Base-by-base conservation (phyloP, 2,329 filamentous ascomycete genomes). In the Trichophyton schoenleinii region DNA sequence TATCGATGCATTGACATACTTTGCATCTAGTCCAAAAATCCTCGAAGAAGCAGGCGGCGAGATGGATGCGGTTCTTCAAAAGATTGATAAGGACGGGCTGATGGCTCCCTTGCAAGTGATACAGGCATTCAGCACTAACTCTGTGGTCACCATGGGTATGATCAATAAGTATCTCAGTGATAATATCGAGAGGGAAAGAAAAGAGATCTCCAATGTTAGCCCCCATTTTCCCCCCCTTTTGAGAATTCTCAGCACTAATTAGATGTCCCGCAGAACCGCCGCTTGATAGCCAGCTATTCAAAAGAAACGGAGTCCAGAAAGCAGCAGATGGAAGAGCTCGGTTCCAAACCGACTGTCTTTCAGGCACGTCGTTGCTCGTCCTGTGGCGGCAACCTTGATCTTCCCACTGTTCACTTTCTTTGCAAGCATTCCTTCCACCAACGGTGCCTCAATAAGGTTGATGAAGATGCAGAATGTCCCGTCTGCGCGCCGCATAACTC, bases 341-440 rank as follows among this genome's bases (percentile, higher is more conserved):
- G 82, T 6, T 81, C 81, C 7, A 92, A 95, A 70, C 91, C 94
- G 0, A 85, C 87, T 20, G 88, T 95, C 0, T 97, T 99, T 79
- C 89, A 95, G 72, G 86, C 91, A 0, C 91, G 91, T 38, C 83
- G 94, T 59, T 99, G 94, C 72, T 86, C 87, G 31, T 86, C 88
- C 59, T 99, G 94, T 72, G 85, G 84, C 15, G 82, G 85, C 42
- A 81, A 83, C 28, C 80, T 97, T 18, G 91, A 96, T 66, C 79
- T 97, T 11, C 94, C 94, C 0, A 89, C 87, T 0, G 91, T 99
- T 57, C 94, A 99, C 71, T 99, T 99, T 72, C 75, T 99, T 65
- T 99, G 94, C 78, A 96, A 95, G 73, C 94, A 99, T 73, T 91
- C 87, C 63, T 99, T 96, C 79, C 94, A 99, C 71, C 89, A 95